Percentiles rank a stretch among this genome's conserved stretches.
Conservation (phyloP, 2,329 filamentous ascomycete species). For the Fonsecaea monophora region DNA sequence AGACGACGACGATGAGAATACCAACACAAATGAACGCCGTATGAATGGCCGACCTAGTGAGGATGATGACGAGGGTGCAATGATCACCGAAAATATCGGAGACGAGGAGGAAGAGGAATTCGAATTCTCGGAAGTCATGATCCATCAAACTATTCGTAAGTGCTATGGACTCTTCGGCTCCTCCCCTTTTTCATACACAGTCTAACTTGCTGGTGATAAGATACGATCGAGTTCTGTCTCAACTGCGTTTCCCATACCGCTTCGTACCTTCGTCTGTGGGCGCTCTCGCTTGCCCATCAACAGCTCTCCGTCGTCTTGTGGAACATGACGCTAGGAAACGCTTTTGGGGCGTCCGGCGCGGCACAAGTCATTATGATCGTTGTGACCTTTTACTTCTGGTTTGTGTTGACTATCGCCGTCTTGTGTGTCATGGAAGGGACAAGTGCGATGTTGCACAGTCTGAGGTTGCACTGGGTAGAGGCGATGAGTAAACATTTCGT, state of each 20-base stretch:
- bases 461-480: conserved; percentile 94
- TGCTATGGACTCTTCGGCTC: conserved; percentile 27
- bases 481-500: conserved; percentile 98
- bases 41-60: conserved; percentile 70
- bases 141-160: conserved; percentile 97
- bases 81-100: conserved; percentile 82
- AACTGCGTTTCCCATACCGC: conserved; percentile 99
- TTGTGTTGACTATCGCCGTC: conserved; percentile 78
- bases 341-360: conserved; percentile 67
- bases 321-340: conserved; percentile 88
- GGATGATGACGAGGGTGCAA: conserved; percentile 81
- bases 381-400: conserved; percentile 85
- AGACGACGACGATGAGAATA: conserved; percentile 67
- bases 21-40: conserved; percentile 37
- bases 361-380: conserved; percentile 81
- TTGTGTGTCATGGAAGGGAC: conserved; percentile 96
- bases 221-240: conserved; percentile 80
- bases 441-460: conserved; percentile 90
- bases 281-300: conserved; percentile 94
- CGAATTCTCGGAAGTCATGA: conserved; percentile 96
- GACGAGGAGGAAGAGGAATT: conserved; percentile 92
- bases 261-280: conserved; percentile 98
- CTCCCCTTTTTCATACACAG: neutral
- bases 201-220: conserved; percentile 9
- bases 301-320: conserved; percentile 95